Conservation (phyloP, 2,329 filamentous ascomycete species). For the Cordyceps pruinosa region DNA sequence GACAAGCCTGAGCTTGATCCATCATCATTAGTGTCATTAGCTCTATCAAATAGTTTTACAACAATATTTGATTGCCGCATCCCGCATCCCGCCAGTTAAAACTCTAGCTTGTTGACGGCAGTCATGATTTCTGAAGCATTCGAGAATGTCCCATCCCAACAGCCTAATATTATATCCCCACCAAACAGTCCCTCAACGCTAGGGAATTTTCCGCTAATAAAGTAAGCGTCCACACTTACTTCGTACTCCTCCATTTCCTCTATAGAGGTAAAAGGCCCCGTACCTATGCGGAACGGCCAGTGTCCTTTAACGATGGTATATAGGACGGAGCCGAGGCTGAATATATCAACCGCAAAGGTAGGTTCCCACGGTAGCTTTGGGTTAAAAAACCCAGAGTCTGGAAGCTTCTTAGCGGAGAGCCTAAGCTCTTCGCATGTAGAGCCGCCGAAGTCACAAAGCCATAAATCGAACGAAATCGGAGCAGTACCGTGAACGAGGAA, state of each 20-base stretch:
- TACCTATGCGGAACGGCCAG: slow-evolving; percentile 14
- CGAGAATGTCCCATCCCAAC: neutral
- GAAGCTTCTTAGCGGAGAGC: slow-evolving; percentile 13
- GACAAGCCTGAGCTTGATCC: neutral
- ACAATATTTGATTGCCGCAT: neutral
- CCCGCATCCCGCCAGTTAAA: neutral
- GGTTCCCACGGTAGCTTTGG: slow-evolving; percentile 11
- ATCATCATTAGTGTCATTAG: neutral
- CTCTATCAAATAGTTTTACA: neutral
- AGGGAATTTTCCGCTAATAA: slow-evolving; percentile 14
- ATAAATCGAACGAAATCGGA: slow-evolving; percentile 19
- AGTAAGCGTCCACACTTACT: slow-evolving; percentile 11
- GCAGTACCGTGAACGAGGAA: slow-evolving; percentile 24
- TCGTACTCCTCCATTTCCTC: slow-evolving; percentile 15
- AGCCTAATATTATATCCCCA: neutral
- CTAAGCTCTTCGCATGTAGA: slow-evolving; percentile 24
- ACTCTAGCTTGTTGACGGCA: neutral
- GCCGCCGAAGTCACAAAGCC: slow-evolving; percentile 28
- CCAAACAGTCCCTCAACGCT: neutral
- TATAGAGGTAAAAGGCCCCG: slow-evolving; percentile 10
- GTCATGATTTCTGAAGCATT: neutral
- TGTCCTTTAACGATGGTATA: slow-evolving; percentile 16
- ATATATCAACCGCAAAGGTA: slow-evolving; percentile 13
- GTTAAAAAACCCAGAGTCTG: slow-evolving; percentile 16
- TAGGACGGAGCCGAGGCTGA: slow-evolving; percentile 18